Evolutionary conservation across 75 land plant species (phyloP).

Genomic region (Pseudotsuga menziesii): DNA sequence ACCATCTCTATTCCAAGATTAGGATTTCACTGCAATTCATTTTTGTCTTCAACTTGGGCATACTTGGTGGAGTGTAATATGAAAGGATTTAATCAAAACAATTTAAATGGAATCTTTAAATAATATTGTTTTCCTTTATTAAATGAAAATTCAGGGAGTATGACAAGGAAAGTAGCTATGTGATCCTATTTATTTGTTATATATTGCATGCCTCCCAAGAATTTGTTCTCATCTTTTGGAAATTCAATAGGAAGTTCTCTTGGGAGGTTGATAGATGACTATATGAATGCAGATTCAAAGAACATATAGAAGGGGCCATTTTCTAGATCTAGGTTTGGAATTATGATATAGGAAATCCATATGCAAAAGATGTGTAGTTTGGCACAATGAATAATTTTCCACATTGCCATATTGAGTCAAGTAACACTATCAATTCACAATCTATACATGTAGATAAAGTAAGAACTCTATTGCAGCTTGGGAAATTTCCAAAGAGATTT

Average conservation of each 20-base stretch:
- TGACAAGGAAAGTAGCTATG: no score
- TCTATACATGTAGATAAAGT: not conserved
- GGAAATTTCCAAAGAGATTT: not conserved
- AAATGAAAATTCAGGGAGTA: no score
- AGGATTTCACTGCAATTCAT: no score
- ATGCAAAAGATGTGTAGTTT: not conserved
- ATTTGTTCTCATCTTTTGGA: not conserved
- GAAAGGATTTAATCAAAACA: no score
- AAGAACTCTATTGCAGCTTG: not conserved
- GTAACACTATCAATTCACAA: not conserved
- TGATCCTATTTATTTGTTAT: no score
- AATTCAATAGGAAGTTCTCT: not conserved
- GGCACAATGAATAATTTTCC: not conserved
- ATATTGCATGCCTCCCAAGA: conserved; percentile 1
- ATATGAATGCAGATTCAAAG: not conserved
- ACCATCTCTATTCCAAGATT: no score
- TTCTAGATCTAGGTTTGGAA: not conserved
- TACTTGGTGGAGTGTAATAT: no score
- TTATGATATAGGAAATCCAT: not conserved
- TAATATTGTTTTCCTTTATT: no score
- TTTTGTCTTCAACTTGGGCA: no score
- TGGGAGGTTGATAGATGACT: not conserved
- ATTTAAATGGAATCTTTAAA: no score
- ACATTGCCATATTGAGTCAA: not conserved
- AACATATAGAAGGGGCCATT: not conserved